Percentiles rank a stretch among this genome's conserved stretches.
These are phyloP conservation scores for Phytopythium chamaehyphon DNA, from an alignment of 352 stramenopile genomes.

Conservation along the genomic window DNA sequence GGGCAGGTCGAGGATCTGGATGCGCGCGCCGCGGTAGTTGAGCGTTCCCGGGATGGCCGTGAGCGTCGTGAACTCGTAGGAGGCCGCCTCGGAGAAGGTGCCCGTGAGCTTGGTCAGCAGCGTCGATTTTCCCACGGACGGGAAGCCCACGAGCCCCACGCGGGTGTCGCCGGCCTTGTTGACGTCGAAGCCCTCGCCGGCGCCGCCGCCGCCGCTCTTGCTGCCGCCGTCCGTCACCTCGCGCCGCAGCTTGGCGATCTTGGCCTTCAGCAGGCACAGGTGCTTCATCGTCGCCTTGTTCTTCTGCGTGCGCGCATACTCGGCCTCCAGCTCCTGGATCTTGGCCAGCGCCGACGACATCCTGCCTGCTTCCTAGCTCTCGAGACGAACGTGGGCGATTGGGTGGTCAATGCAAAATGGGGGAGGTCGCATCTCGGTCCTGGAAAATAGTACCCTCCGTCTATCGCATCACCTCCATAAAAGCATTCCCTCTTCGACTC, in stretches of 20 bases:
- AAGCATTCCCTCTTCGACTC: too few relatives aligned
- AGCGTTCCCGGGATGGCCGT: slow-evolving; percentile 98
- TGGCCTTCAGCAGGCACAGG: slow-evolving; percentile 96
- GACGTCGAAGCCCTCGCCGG: slow-evolving; percentile 88
- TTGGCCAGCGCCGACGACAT: slow-evolving; percentile 69
- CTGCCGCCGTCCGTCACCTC: slow-evolving; percentile 87
- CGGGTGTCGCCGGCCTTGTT: slow-evolving; percentile 96
- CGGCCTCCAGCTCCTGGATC: slow-evolving; percentile 80
- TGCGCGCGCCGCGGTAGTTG: slow-evolving; percentile 91
- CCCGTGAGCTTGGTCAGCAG: slow-evolving; percentile 96
- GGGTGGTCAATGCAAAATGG: background rate
- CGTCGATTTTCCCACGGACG: slow-evolving; percentile 98
- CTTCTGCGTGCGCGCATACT: slow-evolving; percentile 99
- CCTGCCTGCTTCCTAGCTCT: slow-evolving; percentile 2
- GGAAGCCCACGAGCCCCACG: slow-evolving; percentile 98
- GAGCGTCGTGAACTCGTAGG: slow-evolving; percentile 99
- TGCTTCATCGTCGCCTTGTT: slow-evolving; percentile 99
- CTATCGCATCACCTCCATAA: too few relatives aligned
- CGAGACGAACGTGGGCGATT: background rate
- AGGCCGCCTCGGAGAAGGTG: slow-evolving; percentile 93
- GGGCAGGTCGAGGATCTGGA: slow-evolving; percentile 89
- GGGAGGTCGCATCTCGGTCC: too few relatives aligned
- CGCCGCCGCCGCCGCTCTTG: slow-evolving; percentile 59
- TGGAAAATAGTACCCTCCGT: too few relatives aligned
- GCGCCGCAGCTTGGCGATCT: slow-evolving; percentile 95